Conservation (phyloP, 2,329 filamentous ascomycete genomes). For the Claviceps monticola region DNA sequence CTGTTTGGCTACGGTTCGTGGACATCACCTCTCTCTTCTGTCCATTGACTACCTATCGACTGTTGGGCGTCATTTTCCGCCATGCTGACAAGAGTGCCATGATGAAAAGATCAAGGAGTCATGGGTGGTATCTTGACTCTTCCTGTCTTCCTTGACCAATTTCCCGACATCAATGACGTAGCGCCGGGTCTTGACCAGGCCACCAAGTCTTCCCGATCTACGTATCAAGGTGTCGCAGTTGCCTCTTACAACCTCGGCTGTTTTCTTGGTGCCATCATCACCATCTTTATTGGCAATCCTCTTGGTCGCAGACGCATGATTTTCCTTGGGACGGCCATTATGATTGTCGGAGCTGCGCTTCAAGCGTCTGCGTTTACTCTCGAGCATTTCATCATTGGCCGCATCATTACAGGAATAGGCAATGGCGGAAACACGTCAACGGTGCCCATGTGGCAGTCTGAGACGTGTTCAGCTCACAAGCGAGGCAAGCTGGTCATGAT, state of each 20-base stretch:
- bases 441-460: conserved; percentile 46
- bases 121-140: conserved; percentile 65
- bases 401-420: conserved; percentile 44
- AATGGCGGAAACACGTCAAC: conserved; percentile 44
- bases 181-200: conserved; percentile 20
- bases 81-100: background rate
- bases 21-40: background rate
- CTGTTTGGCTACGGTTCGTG: conserved; percentile 42
- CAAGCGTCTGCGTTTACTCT: conserved; percentile 42
- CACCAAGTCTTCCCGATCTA: conserved; percentile 29
- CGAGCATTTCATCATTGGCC: conserved; percentile 42
- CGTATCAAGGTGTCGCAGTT: conserved; percentile 39
- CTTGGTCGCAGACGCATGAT: conserved; percentile 47
- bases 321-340: conserved; percentile 43
- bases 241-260: conserved; percentile 48
- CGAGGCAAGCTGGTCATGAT: conserved; percentile 48
- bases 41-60: background rate
- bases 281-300: conserved; percentile 50
- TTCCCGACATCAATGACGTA: conserved; percentile 36
- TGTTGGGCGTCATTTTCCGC: background rate
- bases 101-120: conserved; percentile 51
- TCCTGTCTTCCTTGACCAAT: conserved; percentile 41
- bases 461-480: conserved; percentile 42
- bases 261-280: conserved; percentile 49
- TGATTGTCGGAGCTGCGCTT: conserved; percentile 42